A percentile compares a stretch with the other conserved stretches of the same genome.
Evolutionary conservation across 148 eudicot species (phyloP).

Genomic region (Rhododendron simsii): DNA sequence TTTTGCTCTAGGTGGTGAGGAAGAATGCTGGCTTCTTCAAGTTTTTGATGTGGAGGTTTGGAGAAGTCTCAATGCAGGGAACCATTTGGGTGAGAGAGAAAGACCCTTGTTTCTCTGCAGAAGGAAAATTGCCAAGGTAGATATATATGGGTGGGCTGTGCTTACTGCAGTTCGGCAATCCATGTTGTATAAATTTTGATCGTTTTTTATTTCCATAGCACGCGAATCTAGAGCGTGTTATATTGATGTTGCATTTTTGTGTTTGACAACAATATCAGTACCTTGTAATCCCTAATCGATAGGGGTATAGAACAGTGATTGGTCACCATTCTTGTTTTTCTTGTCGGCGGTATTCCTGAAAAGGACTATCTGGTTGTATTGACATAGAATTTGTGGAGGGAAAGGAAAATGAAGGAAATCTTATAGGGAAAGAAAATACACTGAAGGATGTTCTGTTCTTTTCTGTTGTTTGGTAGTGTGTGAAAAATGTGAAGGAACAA

Average conservation of each 20-base stretch:
- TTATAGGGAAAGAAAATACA: background rate
- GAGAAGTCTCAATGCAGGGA: background rate
- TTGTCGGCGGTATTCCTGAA: background rate
- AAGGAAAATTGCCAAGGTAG: background rate
- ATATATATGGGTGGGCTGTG: background rate
- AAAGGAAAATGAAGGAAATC: background rate
- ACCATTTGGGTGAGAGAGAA: background rate
- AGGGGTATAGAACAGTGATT: background rate
- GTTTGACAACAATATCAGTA: background rate
- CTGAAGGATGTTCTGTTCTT: background rate
- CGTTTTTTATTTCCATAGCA: background rate
- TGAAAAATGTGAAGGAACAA: no score
- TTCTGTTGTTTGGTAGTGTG: no score
- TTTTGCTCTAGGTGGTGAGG: background rate
- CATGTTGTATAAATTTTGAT: background rate
- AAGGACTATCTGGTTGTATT: background rate
- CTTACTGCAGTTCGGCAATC: background rate
- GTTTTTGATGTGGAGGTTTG: background rate
- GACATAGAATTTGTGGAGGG: background rate
- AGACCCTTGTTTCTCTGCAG: background rate
- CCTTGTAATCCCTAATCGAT: background rate
- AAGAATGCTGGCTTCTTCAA: constrained; percentile 5
- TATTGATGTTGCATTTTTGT: background rate
- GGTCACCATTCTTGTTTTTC: background rate
- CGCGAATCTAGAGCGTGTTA: background rate